Base-by-base conservation (phyloP, 768 basidiomycete species). In the Hortiboletus flavorubellus region DNA sequence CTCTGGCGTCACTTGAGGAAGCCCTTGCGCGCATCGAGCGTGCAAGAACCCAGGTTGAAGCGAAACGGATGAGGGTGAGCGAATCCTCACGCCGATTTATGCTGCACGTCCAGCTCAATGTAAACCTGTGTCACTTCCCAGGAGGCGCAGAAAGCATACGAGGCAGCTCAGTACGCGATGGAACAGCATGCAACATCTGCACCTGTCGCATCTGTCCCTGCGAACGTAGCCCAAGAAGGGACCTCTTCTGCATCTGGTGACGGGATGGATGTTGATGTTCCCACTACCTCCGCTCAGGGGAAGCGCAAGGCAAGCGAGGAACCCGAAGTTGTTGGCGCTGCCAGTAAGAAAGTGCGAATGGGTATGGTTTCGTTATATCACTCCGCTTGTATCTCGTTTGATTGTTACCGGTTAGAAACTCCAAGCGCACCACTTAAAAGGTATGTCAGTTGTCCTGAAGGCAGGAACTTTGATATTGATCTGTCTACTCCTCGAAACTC, bases 281-380 rank as follows among this genome's bases (percentile, higher is more conserved):
- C 68, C 4, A 55, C 48, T 48, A 21, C 66, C 18, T 73, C 70
- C 61, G 61, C 73, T 46, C 76, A 81, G 3, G 77, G 71, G 26
- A 92, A 92, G 67, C 78, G 90, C 46, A 79, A 80, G 58, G 84
- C 82, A 2, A 87, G 86, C 51, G 84, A 87, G 26, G 65, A 70
- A 15, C 63, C 55, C 1, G 63, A 53, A 5, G 54, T 54, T 14
- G 74, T 75, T 10, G 78, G 74, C 1, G 65, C 58, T 56, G 84
- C 85, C 65, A 73, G 61, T 49, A 91, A 92, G 73, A 89, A 86
- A 64, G 73, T 80, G 10, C 79, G 77, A 66, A 71, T 80, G 18
- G 87, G 89, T 86, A 61, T 47, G 81, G 59, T n/a, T 41, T 48
- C 53, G 15, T 47, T 52, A 29, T 21, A 9, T 47, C 53, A 16